A percentile compares a stretch with the other conserved stretches of the same genome.
Conservation (phyloP, 1,139 yeast genomes). For the Zygosaccharomyces pseudobailii region DNA sequence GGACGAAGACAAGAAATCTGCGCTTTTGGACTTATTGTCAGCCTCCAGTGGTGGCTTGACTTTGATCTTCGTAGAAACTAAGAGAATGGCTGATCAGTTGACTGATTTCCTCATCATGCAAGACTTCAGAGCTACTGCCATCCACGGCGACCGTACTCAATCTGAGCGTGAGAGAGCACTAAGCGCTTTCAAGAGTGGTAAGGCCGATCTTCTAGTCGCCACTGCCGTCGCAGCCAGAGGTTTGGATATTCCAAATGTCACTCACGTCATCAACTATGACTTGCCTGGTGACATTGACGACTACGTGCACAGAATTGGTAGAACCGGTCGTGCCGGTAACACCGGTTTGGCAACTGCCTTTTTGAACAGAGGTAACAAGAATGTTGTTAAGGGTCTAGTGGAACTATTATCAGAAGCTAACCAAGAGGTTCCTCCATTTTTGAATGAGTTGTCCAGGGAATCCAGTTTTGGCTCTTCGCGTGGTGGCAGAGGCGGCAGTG, state of each 20-base stretch:
- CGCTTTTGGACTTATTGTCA: slow-evolving; percentile 81
- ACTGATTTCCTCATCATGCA: slow-evolving; percentile 88
- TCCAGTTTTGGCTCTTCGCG: slow-evolving; percentile 57
- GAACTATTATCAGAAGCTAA: slow-evolving; percentile 91
- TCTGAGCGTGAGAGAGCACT: slow-evolving; percentile 96
- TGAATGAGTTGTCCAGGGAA: slow-evolving; percentile 78
- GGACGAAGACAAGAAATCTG: slow-evolving; percentile 90
- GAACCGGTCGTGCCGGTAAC: slow-evolving; percentile 99
- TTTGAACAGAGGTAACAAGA: slow-evolving; percentile 92
- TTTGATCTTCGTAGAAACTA: slow-evolving; percentile 93
- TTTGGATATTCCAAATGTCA: slow-evolving; percentile 96
- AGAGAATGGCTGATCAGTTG: slow-evolving; percentile 95
- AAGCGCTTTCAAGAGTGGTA: slow-evolving; percentile 55
- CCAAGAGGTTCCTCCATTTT: slow-evolving; percentile 93
- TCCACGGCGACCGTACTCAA: slow-evolving; percentile 98
- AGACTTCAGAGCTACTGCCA: slow-evolving; percentile 94
- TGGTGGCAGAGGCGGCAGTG: slow-evolving; percentile 48
- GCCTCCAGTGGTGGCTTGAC: slow-evolving; percentile 72
- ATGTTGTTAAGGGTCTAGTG: slow-evolving; percentile 80
- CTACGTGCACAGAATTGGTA: slow-evolving; percentile 98
- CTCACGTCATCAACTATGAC: slow-evolving; percentile 95
- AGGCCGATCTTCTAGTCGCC: slow-evolving; percentile 68
- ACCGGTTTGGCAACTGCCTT: slow-evolving; percentile 97
- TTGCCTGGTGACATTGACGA: slow-evolving; percentile 96
- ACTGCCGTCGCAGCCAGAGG: slow-evolving; percentile 98